These are phyloP conservation scores for Phytophthora pinifolia DNA, from an alignment of 352 stramenopile genomes.

Conservation along the genomic window DNA sequence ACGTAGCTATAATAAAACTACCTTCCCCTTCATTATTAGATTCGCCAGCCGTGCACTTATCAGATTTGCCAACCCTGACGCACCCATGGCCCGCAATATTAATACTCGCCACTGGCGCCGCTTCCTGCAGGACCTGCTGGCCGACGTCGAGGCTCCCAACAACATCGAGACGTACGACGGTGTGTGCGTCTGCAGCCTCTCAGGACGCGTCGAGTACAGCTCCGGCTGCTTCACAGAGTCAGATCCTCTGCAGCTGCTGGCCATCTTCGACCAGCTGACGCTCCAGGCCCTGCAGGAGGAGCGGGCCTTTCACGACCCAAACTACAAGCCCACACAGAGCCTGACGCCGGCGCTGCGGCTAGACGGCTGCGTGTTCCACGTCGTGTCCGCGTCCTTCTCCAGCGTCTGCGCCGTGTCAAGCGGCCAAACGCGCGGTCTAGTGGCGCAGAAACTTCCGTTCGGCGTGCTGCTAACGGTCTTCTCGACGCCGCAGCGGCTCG, in stretches of 20 bases:
- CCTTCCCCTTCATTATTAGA: neutral
- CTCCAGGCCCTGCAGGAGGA: constrained; percentile 36
- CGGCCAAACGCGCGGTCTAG: constrained; percentile 35
- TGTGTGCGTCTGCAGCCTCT: constrained; percentile 43
- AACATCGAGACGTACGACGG: constrained; percentile 38
- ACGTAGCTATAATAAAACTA: too few relatives aligned
- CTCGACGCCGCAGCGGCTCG: constrained; percentile 33
- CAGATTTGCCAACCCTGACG: constrained; percentile 8
- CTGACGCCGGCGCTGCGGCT: constrained; percentile 37
- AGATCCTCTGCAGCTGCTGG: constrained; percentile 25
- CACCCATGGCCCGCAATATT: constrained; percentile 41
- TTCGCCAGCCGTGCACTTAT: constrained; percentile 13
- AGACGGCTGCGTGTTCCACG: constrained; percentile 31
- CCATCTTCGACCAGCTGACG: constrained; percentile 49
- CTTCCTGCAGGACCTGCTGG: constrained; percentile 41
- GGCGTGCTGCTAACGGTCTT: constrained; percentile 51
- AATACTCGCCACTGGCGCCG: constrained; percentile 44
- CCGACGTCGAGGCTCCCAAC: neutral
- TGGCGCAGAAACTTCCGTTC: constrained; percentile 54
- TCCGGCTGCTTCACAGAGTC: constrained; percentile 46
- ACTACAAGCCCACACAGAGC: neutral
- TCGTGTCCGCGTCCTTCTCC: constrained; percentile 50
- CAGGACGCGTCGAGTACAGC: constrained; percentile 38
- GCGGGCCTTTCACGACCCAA: neutral
- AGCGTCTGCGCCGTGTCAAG: constrained; percentile 42